phyloP scores from a whole-genome alignment of 306 rosid genomes.

The Quercus parvula region DNA sequence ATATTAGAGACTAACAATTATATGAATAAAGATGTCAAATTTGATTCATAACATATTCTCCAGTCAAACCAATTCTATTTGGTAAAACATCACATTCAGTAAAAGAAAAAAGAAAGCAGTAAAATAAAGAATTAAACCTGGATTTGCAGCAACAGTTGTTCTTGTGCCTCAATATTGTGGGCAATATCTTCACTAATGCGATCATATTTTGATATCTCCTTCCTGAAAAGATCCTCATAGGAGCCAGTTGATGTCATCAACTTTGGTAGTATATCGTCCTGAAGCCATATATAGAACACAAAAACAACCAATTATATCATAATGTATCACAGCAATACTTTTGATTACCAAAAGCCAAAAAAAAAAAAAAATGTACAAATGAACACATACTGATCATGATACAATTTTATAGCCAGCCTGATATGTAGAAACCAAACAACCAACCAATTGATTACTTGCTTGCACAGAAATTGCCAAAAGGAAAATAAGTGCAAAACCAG shows the following conservation, averaged over 20 bases:
- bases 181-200: constrained; percentile 83
- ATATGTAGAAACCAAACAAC: neutral
- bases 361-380: neutral
- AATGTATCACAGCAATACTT: constrained; percentile 16
- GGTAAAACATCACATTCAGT: neutral
- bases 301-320: constrained; percentile 13
- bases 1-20: constrained; percentile 11
- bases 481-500: neutral
- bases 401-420: neutral
- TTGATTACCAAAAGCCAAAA: neutral
- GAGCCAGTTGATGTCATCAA: constrained; percentile 98
- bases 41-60: neutral
- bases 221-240: constrained; percentile 93
- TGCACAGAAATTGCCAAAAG: neutral
- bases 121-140: constrained; percentile 47
- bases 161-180: constrained; percentile 92
- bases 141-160: constrained; percentile 85
- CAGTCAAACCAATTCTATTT: neutral
- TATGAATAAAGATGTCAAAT: constrained; percentile 1
- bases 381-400: neutral
- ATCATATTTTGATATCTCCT: constrained; percentile 90
- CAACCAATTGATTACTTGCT: neutral
- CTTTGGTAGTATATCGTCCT: constrained; percentile 99
- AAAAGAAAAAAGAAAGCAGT: neutral
- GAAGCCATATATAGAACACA: constrained; percentile 30